Conservation (phyloP, 805 yeast species). For the Teunomyces cretensis region DNA sequence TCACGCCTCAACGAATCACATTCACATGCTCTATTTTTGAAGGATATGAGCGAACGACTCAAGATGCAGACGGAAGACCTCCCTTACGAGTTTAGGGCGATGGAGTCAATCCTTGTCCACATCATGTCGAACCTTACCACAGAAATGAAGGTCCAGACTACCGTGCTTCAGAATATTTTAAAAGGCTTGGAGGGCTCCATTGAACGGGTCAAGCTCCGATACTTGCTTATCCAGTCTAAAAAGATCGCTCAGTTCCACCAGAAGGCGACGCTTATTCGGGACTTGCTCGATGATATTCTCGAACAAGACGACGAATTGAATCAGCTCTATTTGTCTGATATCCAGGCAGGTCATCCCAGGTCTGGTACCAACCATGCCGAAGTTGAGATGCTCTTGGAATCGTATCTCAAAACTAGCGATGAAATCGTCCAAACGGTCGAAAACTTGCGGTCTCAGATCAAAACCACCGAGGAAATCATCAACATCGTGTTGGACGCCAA, state of each 20-base stretch:
- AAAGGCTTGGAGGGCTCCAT: slow-evolving; percentile 79
- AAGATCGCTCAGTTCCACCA: slow-evolving; percentile 80
- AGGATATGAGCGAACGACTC: slow-evolving; percentile 41
- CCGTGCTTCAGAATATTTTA: slow-evolving; percentile 71
- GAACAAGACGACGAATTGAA: slow-evolving; percentile 88
- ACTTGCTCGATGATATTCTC: slow-evolving; percentile 78
- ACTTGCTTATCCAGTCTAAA: slow-evolving; percentile 79
- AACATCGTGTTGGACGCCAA: slow-evolving; percentile 91
- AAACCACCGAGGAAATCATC: slow-evolving; percentile 92
- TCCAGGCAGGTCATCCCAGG: slow-evolving; percentile 42
- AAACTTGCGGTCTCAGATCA: slow-evolving; percentile 74
- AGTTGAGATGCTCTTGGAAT: slow-evolving; percentile 85
- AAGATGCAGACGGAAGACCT: slow-evolving; percentile 37
- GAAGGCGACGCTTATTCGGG: slow-evolving; percentile 78
- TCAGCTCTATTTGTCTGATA: slow-evolving; percentile 75
- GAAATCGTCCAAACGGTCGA: slow-evolving; percentile 92
- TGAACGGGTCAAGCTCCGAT: slow-evolving; percentile 74
- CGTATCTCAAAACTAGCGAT: slow-evolving; percentile 87
- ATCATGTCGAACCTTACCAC: slow-evolving; percentile 76
- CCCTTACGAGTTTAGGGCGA: slow-evolving; percentile 88
- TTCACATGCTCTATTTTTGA: slow-evolving; percentile 43
- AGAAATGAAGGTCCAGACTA: slow-evolving; percentile 83
- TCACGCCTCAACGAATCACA: slow-evolving; percentile 47
- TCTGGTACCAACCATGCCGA: slow-evolving; percentile 73
- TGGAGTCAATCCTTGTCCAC: slow-evolving; percentile 82